These are phyloP conservation scores for Annulohypoxylon moriforme DNA, from an alignment of 495 filamentous ascomycete genomes.

Conservation along the genomic window DNA sequence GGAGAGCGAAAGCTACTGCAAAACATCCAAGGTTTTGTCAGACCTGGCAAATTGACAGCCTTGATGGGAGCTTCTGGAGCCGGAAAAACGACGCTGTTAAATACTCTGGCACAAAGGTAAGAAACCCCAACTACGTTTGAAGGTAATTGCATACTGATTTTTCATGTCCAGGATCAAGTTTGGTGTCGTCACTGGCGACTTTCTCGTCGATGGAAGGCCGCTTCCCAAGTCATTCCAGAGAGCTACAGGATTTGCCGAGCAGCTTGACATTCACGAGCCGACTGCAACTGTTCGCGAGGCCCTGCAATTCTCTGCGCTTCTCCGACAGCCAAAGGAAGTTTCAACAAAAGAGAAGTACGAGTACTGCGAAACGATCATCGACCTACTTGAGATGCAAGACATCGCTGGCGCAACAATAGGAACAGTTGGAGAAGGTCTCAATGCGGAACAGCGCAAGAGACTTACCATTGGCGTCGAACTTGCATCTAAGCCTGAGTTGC, in stretches of 20 bases:
- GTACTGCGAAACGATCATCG: conserved; percentile 82
- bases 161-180: conserved; percentile 30
- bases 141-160: conserved; percentile 45
- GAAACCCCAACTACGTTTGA: conserved; percentile 64
- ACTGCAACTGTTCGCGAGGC: conserved; percentile 81
- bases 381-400: conserved; percentile 78
- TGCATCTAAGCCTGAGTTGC: conserved; percentile 76
- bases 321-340: conserved; percentile 74
- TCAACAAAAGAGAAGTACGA: conserved; percentile 72
- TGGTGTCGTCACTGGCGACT: conserved; percentile 63
- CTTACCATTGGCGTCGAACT: conserved; percentile 83
- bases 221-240: conserved; percentile 78
- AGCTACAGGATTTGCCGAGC: conserved; percentile 89
- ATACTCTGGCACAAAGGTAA: conserved; percentile 76
- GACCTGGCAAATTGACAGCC: conserved; percentile 74
- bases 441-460: conserved; percentile 82
- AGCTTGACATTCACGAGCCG: conserved; percentile 83
- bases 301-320: conserved; percentile 73
- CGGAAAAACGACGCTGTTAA: conserved; percentile 62
- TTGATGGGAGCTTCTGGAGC: conserved; percentile 63
- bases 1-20: conserved; percentile 69
- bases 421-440: conserved; percentile 78
- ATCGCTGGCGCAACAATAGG: conserved; percentile 82
- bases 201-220: conserved; percentile 74
- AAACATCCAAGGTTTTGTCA: conserved; percentile 75